A percentile compares a stretch with the other conserved stretches of the same genome.
phyloP scores from a whole-genome alignment of 1,284 basidiomycete genomes.

The Boletellus deceptivus region DNA sequence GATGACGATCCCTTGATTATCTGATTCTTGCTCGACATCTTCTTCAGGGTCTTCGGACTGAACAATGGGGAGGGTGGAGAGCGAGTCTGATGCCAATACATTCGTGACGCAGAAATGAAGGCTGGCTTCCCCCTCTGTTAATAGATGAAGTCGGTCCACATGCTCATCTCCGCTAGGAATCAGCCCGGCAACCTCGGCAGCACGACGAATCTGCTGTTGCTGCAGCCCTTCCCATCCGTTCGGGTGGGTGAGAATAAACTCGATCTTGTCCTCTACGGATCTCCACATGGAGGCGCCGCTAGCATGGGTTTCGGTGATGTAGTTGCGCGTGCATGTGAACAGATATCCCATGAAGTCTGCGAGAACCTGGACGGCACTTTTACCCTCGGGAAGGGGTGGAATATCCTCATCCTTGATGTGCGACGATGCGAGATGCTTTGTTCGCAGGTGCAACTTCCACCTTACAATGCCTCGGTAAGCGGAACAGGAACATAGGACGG shows the following conservation, averaged over 20 bases:
- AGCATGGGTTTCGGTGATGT: constrained; percentile 47
- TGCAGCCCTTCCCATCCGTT: constrained; percentile 43
- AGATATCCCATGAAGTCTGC: constrained; percentile 53
- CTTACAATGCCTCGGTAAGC: constrained; percentile 29
- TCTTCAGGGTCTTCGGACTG: constrained; percentile 14
- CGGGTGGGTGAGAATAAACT: constrained; percentile 42
- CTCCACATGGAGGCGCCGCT: constrained; percentile 39
- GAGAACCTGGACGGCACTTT: constrained; percentile 45
- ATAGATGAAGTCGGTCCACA: constrained; percentile 37
- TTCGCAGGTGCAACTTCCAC: constrained; percentile 58
- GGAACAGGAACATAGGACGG: background rate
- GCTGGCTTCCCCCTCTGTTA: constrained; percentile 53
- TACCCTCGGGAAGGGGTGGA: constrained; percentile 45
- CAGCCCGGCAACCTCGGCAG: constrained; percentile 33
- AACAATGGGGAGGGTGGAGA: constrained; percentile 19
- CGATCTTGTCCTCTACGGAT: constrained; percentile 33
- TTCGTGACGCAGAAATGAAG: constrained; percentile 43
- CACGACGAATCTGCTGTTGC: constrained; percentile 28
- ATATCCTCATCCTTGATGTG: constrained; percentile 30
- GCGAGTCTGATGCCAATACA: constrained; percentile 16
- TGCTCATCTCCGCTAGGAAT: constrained; percentile 25
- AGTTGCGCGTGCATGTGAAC: constrained; percentile 41
- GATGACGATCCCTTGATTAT: constrained; percentile 43
- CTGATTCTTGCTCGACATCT: constrained; percentile 6
- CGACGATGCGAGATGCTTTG: constrained; percentile 23